Percentiles rank a stretch among this genome's conserved stretches.
These are phyloP conservation scores for Hypsizygus marmoreus DNA, from an alignment of 768 basidiomycete species.

Conservation along the genomic window DNA sequence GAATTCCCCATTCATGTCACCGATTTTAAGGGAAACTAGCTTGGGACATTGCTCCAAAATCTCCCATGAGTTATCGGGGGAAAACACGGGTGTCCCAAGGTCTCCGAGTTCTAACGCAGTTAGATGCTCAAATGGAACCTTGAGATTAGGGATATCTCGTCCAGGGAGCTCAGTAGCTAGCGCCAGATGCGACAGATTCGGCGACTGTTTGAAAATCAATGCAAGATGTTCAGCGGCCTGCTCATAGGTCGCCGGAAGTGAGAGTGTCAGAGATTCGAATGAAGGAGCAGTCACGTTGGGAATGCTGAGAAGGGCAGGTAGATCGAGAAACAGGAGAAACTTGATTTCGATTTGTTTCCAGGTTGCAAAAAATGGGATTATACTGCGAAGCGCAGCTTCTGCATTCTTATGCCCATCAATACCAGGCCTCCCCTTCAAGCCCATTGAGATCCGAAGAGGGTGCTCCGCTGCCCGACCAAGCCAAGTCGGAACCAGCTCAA, in stretches of 20 bases:
- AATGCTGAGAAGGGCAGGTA: background rate
- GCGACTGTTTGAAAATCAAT: background rate
- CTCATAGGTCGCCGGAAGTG: conserved; percentile 2
- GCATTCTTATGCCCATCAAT: conserved; percentile 4
- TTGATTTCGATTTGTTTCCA: conserved; percentile 6
- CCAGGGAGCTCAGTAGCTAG: conserved; percentile 3
- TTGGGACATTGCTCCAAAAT: conserved; percentile 8
- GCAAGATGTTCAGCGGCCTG: conserved; percentile 1
- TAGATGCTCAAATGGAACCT: conserved; percentile 6
- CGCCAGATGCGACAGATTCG: conserved; percentile 1
- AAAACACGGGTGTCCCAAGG: conserved; percentile 1
- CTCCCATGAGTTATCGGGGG: conserved; percentile 4
- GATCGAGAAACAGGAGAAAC: conserved; percentile 6
- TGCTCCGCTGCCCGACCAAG: conserved; percentile 4
- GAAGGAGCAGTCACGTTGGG: background rate
- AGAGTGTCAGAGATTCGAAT: background rate
- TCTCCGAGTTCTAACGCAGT: background rate
- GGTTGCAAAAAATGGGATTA: conserved; percentile 6
- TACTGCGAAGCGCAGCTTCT: conserved; percentile 3
- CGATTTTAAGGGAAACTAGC: too few species aligned
- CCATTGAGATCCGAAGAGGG: conserved; percentile 6
- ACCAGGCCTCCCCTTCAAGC: conserved; percentile 5
- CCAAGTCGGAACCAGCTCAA: conserved; percentile 3
- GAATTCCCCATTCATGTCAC: too few species aligned
- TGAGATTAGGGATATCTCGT: conserved; percentile 1